Conservation (phyloP, 306 rosid genomes). For the Quercus ilex region DNA sequence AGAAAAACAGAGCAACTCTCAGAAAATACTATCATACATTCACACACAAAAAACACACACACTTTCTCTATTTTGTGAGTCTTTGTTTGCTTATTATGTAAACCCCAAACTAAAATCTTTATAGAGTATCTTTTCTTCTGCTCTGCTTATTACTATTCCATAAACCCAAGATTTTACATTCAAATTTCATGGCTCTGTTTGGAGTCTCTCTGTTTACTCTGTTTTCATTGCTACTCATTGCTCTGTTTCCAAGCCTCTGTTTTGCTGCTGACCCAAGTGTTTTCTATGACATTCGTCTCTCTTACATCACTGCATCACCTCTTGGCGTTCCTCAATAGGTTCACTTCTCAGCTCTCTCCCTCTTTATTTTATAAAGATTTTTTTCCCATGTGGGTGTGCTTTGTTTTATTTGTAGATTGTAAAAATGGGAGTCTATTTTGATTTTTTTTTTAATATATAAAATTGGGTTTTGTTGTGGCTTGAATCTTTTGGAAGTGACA, state of each 20-base stretch:
- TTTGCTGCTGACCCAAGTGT: slow-evolving; percentile 59
- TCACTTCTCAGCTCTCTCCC: slow-evolving; percentile 10
- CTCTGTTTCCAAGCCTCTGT: slow-evolving; percentile 40
- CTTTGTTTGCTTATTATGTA: neutral
- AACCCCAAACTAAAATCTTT: neutral
- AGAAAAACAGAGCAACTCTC: too few species aligned
- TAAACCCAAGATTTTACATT: neutral
- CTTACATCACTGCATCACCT: slow-evolving; percentile 70
- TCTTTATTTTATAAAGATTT: neutral
- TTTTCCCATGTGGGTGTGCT: neutral
- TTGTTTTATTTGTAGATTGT: neutral
- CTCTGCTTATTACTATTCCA: neutral
- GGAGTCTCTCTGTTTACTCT: slow-evolving; percentile 30
- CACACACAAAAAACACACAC: neutral
- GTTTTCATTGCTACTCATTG: slow-evolving; percentile 35
- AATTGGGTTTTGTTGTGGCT: neutral
- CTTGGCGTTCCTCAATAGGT: slow-evolving; percentile 85
- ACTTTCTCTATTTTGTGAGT: neutral
- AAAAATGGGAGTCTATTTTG: neutral
- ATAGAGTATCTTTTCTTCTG: too few species aligned
- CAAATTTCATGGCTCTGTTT: slow-evolving; percentile 35
- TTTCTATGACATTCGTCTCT: slow-evolving; percentile 47
- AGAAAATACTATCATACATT: too few species aligned
- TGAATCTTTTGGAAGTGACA: neutral
- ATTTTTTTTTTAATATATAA: neutral